phyloP scores from a whole-genome alignment of 371 early-diverging fungal genomes.

The Apophysomyces sp. region DNA sequence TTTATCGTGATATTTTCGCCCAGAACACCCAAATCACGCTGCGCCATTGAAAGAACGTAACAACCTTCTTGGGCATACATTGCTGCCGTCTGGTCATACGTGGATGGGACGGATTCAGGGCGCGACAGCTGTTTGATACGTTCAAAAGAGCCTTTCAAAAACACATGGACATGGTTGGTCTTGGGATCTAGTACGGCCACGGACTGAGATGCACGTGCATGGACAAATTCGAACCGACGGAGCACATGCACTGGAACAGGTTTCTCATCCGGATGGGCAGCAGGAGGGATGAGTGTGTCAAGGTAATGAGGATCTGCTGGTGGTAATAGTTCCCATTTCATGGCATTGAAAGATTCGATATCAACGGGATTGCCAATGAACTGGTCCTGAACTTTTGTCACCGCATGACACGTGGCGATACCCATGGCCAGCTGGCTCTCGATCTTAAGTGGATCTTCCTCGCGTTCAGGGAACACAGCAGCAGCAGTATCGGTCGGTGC shows the following conservation, averaged over 20 bases:
- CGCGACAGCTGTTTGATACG: constrained; percentile 57
- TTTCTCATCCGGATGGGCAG: constrained; percentile 12
- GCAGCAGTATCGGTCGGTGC: not conserved
- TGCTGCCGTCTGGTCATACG: constrained; percentile 60
- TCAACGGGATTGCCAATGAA: constrained; percentile 89
- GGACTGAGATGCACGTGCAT: constrained; percentile 84
- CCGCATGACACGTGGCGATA: constrained; percentile 77
- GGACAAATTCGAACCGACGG: constrained; percentile 88
- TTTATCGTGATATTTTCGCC: constrained; percentile 39
- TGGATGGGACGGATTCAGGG: constrained; percentile 54
- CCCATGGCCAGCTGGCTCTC: constrained; percentile 46
- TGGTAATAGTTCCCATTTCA: constrained; percentile 25
- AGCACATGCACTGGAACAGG: constrained; percentile 46
- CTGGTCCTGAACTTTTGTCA: constrained; percentile 61
- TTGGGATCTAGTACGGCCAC: constrained; percentile 64
- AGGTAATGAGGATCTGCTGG: constrained; percentile 15
- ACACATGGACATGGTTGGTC: constrained; percentile 59
- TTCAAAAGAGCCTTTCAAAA: constrained; percentile 84
- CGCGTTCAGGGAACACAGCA: constrained; percentile 7
- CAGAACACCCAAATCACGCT: constrained; percentile 50
- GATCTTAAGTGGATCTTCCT: constrained; percentile 19
- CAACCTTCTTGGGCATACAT: constrained; percentile 76
- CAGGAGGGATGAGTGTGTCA: constrained; percentile 22
- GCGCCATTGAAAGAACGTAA: constrained; percentile 78
- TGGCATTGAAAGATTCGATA: constrained; percentile 77